These are phyloP conservation scores for Ambispora gerdemannii DNA, from an alignment of 192 early-diverging fungal species.

Conservation along the genomic window DNA sequence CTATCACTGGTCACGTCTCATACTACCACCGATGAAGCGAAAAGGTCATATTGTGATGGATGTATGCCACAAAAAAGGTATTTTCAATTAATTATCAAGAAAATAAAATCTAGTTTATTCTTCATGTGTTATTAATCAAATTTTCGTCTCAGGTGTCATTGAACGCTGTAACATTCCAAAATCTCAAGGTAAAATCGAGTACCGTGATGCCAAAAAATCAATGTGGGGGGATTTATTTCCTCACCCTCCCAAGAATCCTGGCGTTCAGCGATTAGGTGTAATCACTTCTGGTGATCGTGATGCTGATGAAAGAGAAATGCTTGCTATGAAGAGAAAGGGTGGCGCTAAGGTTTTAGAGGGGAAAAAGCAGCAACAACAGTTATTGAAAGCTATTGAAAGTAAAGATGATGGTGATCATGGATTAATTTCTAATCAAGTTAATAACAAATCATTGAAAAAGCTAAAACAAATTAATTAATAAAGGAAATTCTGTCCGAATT, in stretches of 20 bases:
- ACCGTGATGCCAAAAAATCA: conserved; percentile 70
- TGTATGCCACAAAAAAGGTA: conserved; percentile 52
- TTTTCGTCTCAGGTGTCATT: conserved; percentile 38
- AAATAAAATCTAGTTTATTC: background rate
- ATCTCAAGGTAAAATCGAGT: conserved; percentile 64
- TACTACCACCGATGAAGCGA: conserved; percentile 74
- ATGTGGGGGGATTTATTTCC: conserved; percentile 86
- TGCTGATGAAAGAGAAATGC: too few relatives aligned
- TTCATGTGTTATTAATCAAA: background rate
- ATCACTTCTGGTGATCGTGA: too few relatives aligned
- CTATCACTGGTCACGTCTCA: conserved; percentile 66
- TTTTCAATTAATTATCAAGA: background rate
- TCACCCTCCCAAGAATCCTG: conserved; percentile 58
- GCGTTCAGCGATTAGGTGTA: background rate
- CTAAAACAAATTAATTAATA: too few relatives aligned
- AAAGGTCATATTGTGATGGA: conserved; percentile 76
- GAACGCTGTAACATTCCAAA: conserved; percentile 71
- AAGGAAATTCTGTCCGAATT: too few relatives aligned
- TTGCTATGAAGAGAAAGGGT: too few relatives aligned
- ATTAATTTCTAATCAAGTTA: too few relatives aligned
- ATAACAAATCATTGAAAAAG: too few relatives aligned
- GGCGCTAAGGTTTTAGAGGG: too few relatives aligned
- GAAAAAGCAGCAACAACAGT: too few relatives aligned
- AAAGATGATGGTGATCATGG: too few relatives aligned
- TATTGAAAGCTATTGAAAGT: too few relatives aligned